Base-by-base conservation (phyloP, 352 stramenopile genomes). In the Phytophthora vignae region DNA sequence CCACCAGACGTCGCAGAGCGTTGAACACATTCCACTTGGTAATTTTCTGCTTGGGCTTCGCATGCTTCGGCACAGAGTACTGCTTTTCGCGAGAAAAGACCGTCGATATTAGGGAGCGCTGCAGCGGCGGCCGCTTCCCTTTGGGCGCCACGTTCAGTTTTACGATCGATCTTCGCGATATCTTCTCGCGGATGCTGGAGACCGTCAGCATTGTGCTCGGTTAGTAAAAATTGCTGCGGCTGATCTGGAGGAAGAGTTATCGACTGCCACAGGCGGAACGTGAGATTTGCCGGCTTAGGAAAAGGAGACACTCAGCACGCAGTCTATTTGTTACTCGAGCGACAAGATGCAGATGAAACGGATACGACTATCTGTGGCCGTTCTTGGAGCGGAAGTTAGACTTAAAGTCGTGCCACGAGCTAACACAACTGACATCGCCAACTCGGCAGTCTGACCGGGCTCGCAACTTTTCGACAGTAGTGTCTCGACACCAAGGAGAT, bases 1-100 rank as follows among this genome's bases (percentile, higher is more conserved):
- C 55, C 11, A 56, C 40, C 14, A 76, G 25, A 22, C 67, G 72
- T 9, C 72, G 55, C 14, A 66, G 14, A 50, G 72, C 17, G 36
- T 79, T 67, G 33, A 77, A 60, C 4, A 52, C 17, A 11, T 55
- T 44, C 27, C 27, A 40, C 19, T 53, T 48, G 3, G 63, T n/a
- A 15, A 66, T 17, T 15, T 38, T 63, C 27, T 49, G 52, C 33
- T 55, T 61, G 1, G 49, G 44, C 7, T 27, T 55, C 17, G 52
- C 40, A 21, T 33, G 52, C n/a, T 54, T 54, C 19, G 52, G 15
- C 21, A 69, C 46, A 7, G 52, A 27, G 17, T 44, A 21, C 31
- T 56, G 21, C 1, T 31, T 55, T 22, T 64, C 57, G 11, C 57
- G 57, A 29, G 57, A 44, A 22, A 36, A n/a, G 15, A 69, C 19